Conservation (phyloP, 2,329 filamentous ascomycete genomes). For the Aspergillus carbonarius region DNA sequence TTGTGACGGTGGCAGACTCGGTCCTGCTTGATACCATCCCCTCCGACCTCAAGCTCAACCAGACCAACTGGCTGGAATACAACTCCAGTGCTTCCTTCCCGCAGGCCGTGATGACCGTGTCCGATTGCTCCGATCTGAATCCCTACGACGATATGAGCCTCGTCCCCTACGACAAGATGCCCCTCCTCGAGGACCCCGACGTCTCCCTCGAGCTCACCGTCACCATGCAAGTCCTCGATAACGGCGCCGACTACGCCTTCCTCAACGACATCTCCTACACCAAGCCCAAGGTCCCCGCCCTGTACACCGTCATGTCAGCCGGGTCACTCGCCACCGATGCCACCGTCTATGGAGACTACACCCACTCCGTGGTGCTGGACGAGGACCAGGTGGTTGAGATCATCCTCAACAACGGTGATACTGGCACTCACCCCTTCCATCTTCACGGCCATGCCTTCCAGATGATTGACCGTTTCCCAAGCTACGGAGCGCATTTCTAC, state of each 20-base stretch:
- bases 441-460: conserved; percentile 65
- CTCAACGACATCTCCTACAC: conserved; percentile 30
- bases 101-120: conserved; percentile 27
- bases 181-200: conserved; percentile 61
- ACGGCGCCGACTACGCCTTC: conserved; percentile 36
- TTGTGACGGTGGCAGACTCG: conserved; percentile 45
- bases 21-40: conserved; percentile 35
- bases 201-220: conserved; percentile 67
- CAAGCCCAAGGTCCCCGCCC: conserved; percentile 23
- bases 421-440: conserved; percentile 51
- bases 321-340: conserved; percentile 53
- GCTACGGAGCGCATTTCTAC: conserved; percentile 59
- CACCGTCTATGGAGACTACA: conserved; percentile 64
- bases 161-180: conserved; percentile 65
- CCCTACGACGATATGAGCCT: conserved; percentile 73
- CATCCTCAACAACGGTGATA: conserved; percentile 45
- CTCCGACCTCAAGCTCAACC: conserved; percentile 33
- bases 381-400: conserved; percentile 45
- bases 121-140: conserved; percentile 51
- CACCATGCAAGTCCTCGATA: conserved; percentile 54
- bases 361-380: conserved; percentile 50
- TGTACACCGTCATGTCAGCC: conserved; percentile 28
- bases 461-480: conserved; percentile 58
- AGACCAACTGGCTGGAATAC: conserved; percentile 65
- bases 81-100: conserved; percentile 49